Evolutionary conservation across 2,329 filamentous ascomycete species (phyloP).

Genomic region (Erysiphe pulchra): DNA sequence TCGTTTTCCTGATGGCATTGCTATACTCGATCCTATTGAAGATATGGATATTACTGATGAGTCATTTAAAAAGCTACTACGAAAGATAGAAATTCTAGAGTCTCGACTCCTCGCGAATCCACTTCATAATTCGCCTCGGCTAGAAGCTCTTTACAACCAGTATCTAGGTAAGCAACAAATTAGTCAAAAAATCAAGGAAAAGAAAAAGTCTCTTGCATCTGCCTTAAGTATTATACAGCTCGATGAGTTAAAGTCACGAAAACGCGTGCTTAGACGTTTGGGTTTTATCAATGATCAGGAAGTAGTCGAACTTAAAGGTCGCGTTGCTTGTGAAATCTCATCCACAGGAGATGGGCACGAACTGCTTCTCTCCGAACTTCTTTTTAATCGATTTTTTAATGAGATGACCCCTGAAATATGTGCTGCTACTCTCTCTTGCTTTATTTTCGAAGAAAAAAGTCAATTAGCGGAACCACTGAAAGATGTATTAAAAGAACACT

Average conservation of each 20-base stretch:
- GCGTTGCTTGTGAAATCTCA: conserved; percentile 92
- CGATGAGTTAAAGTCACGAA: conserved; percentile 87
- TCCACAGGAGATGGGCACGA: conserved; percentile 66
- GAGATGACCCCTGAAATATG: conserved; percentile 71
- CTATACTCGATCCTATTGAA: conserved; percentile 75
- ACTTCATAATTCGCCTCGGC: conserved; percentile 65
- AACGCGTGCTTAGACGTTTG: conserved; percentile 77
- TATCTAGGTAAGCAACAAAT: conserved; percentile 62
- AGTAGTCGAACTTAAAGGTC: conserved; percentile 87
- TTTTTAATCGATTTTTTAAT: conserved; percentile 97
- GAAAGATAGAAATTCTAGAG: conserved; percentile 94
- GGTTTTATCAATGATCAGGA: conserved; percentile 91
- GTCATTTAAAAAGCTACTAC: conserved; percentile 70
- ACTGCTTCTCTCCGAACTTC: conserved; percentile 68
- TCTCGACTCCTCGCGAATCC: conserved; percentile 72
- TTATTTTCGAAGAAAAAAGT: conserved; percentile 93
- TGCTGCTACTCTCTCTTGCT: conserved; percentile 68
- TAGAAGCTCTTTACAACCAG: conserved; percentile 65
- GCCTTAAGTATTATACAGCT: conserved; percentile 77
- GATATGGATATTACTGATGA: conserved; percentile 91
- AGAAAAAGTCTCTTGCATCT: conserved; percentile 65
- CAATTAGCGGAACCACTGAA: conserved; percentile 44
- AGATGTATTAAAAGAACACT: conserved; percentile 70
- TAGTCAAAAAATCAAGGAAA: conserved; percentile 55
- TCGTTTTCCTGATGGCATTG: conserved; percentile 78